Base-by-base conservation (phyloP, 2,329 filamentous ascomycete genomes). In the Pyrenophora graminea region DNA sequence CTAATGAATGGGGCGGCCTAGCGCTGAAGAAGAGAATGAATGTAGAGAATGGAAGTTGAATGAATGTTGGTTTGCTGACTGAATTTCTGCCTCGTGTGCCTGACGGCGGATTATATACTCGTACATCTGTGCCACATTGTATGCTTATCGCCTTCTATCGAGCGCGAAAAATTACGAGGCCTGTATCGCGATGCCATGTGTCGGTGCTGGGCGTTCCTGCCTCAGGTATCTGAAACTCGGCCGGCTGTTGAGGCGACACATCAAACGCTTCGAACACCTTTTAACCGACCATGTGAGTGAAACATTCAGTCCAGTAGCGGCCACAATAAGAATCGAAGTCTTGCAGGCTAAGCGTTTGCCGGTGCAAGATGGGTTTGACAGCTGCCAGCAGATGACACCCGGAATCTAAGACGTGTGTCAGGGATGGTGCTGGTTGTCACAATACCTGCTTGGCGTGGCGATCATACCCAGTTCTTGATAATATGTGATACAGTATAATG, bases 201-300 rank as follows among this genome's bases (percentile, higher is more conserved):
- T 32, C 25, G 19, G 15, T 25, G 18, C 44, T 48, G 19, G 13
- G n/a, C 6, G 44, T 51, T 52, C 31, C 21, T 45, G 58, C 55
- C 58, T 58, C 51, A 57, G 45, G 32, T 45, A 48, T 44, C 58
- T 65, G 64, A 66, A 64, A 67, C 64, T 32, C 45, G 3, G 19
- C 30, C 40, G 31, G 60, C 61, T 47, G 48, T 39, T 37, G 21
- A 38, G 37, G 27, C 49, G 45, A 51, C 40, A 59, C 62, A 45
- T 39, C 36, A 25, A 54, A 41, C 51, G 61, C 61, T 42, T 55
- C 56, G 61, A 30, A 25, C 53, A 30, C 23, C 19, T 54, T 59
- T 42, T 58, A 25, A 46, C 53, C 36, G 45, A 27, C 48, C 32
- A 62, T 56, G 53, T 54, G 27, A 40, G 31, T 7, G 9, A 51